phyloP scores from a whole-genome alignment of 495 filamentous ascomycete species.

The Podospora bellae-mahoneyi region DNA sequence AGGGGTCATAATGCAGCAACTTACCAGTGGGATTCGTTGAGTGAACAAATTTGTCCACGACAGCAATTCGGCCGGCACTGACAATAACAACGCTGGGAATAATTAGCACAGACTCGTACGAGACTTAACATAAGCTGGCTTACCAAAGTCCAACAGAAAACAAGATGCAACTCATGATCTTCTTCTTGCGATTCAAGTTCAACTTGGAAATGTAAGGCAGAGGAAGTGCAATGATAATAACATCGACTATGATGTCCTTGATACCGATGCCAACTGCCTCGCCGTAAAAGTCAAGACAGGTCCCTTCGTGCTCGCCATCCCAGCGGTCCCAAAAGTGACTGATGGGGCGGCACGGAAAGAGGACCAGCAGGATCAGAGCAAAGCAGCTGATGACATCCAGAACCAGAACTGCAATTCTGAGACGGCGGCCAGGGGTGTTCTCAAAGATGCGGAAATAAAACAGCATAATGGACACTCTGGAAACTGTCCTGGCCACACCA shows the following conservation, averaged over 20 bases:
- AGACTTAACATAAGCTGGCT: neutral
- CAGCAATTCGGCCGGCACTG: neutral
- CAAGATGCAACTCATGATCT: neutral
- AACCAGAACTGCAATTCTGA: neutral
- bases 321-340: neutral
- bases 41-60: slow-evolving; percentile 5
- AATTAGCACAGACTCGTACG: too few species aligned
- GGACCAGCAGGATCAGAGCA: neutral
- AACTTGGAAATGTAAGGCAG: neutral
- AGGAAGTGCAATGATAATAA: neutral
- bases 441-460: slow-evolving; percentile 7
- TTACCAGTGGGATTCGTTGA: slow-evolving; percentile 1
- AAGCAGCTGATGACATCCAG: neutral
- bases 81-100: neutral
- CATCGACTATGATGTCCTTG: slow-evolving; percentile 1
- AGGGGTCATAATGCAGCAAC: neutral
- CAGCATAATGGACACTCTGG: neutral
- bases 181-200: slow-evolving; percentile 5
- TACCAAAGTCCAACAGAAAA: slow-evolving; percentile 6
- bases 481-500: neutral
- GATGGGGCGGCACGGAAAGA: slow-evolving; percentile 1
- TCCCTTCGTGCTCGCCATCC: neutral
- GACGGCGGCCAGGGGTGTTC: neutral
- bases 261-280: slow-evolving; percentile 4
- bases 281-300: neutral